Evolutionary conservation across 139 green algal species (phyloP), one percentile per base, ranked within the genome.

Genomic region (Spirogloea muscicola): DNA sequence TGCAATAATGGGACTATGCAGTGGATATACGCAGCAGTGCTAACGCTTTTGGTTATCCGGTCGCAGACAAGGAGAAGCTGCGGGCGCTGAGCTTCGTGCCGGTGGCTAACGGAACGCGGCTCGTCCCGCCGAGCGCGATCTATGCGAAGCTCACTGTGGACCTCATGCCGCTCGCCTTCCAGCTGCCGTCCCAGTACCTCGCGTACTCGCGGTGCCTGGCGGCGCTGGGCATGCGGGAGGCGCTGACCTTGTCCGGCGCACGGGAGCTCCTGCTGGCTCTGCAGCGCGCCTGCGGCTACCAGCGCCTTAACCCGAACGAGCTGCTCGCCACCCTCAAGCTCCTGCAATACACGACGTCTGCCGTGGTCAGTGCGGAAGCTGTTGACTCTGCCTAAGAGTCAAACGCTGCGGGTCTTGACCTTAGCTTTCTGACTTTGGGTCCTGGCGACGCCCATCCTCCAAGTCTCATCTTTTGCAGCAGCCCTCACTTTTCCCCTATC

Each of bases 151-250:
- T 78, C 41, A 46, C 33, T 52, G 57, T 36, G 72, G 72, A 76
- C 41, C 82, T 93, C 48, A 62, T 86, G 43, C 89, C 89, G 0
- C 89, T 91, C 76, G 85, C 81, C 0, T 90, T 85, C 63, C 84
- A 93, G 84, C 55, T 92, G 34, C 67, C 75, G 29, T 39, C 72
- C 13, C 48, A 61, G n/a, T 80, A 85, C 31, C 31, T 44, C 10
- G 27, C 69, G 9, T 83, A 86, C 76, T 38, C 69, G 13, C n/a
- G 38, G 7, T 48, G 91, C 37, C 77, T 91, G 33, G 62, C 72
- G 59, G 43, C 64, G 39, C 74, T 91, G 10, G 88, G 88, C 3
- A 73, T 83, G 34, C 41, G 57, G 29, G 80, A 89, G 1, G 65
- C 78, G 41, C 86, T 83, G 1, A 34, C 68, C 3, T 37, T 82